Evolutionary conservation across 2,329 filamentous ascomycete species (phyloP).

Genomic region (Diplodia sapinea): DNA sequence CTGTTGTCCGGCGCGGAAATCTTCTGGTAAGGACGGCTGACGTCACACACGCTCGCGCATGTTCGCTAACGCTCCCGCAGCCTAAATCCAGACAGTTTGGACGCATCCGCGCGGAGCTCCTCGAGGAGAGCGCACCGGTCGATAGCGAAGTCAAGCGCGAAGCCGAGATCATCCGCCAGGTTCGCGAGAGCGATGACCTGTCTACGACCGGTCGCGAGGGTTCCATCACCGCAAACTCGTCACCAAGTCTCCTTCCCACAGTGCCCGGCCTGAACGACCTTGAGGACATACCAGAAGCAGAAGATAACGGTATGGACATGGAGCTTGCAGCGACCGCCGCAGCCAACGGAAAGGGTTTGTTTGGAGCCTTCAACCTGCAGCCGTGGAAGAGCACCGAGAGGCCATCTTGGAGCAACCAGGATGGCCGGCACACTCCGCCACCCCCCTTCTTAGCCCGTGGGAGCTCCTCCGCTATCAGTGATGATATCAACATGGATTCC

Average conservation of each 20-base stretch:
- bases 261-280: slow-evolving; percentile 63
- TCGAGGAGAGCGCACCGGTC: slow-evolving; percentile 85
- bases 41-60: neutral
- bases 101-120: slow-evolving; percentile 84
- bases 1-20: slow-evolving; percentile 86
- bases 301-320: slow-evolving; percentile 67
- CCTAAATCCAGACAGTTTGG: slow-evolving; percentile 97
- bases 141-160: slow-evolving; percentile 90
- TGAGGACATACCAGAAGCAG: slow-evolving; percentile 73
- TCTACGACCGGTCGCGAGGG: slow-evolving; percentile 10
- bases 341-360: slow-evolving; percentile 50
- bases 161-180: slow-evolving; percentile 93
- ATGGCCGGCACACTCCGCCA: slow-evolving; percentile 69
- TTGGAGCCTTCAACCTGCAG: slow-evolving; percentile 76
- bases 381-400: slow-evolving; percentile 71
- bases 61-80: slow-evolving; percentile 51
- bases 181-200: slow-evolving; percentile 71
- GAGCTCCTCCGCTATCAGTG: slow-evolving; percentile 62
- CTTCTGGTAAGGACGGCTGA: slow-evolving; percentile 68
- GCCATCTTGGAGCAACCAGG: slow-evolving; percentile 81
- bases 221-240: slow-evolving; percentile 67
- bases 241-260: slow-evolving; percentile 67
- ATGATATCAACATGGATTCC: slow-evolving; percentile 76
- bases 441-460: slow-evolving; percentile 64
- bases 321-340: slow-evolving; percentile 43